Conservation (phyloP, 441 rosid species). For the Corymbia calophylla region DNA sequence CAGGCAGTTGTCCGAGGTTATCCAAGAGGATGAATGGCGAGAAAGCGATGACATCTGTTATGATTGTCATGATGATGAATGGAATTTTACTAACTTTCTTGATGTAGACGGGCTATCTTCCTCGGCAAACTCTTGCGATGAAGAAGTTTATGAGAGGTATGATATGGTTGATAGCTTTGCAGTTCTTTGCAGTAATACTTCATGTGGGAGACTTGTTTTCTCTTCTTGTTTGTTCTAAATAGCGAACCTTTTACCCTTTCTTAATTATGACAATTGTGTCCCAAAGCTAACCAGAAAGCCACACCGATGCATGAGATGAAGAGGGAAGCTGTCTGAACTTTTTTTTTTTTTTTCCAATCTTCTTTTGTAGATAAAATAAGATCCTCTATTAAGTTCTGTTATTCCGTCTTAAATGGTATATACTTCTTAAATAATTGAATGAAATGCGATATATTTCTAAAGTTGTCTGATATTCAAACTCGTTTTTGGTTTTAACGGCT, state of each 20-base stretch:
- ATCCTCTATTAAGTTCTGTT: background rate
- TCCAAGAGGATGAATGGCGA: slow-evolving; percentile 29
- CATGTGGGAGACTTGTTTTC: background rate
- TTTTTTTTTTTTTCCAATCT: background rate
- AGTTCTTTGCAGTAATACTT: background rate
- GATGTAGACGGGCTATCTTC: slow-evolving; percentile 92
- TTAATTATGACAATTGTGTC: background rate
- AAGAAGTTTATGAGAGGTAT: slow-evolving; percentile 74
- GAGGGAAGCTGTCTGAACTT: background rate
- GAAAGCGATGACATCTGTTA: slow-evolving; percentile 46
- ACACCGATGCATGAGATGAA: background rate
- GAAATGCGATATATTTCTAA: background rate
- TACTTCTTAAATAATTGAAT: no score
- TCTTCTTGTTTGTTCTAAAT: background rate
- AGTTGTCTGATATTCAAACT: background rate
- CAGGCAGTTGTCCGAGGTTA: slow-evolving; percentile 29
- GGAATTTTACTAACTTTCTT: slow-evolving; percentile 62
- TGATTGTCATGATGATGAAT: slow-evolving; percentile 50
- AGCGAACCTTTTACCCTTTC: background rate
- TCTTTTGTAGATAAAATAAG: background rate
- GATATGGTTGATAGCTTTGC: background rate
- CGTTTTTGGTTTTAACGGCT: background rate
- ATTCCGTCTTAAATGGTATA: background rate
- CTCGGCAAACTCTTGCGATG: slow-evolving; percentile 92
- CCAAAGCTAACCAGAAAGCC: background rate